These are phyloP conservation scores for Neoscytalidium dimidiatum DNA, from an alignment of 2,329 filamentous ascomycete species.

Conservation along the genomic window DNA sequence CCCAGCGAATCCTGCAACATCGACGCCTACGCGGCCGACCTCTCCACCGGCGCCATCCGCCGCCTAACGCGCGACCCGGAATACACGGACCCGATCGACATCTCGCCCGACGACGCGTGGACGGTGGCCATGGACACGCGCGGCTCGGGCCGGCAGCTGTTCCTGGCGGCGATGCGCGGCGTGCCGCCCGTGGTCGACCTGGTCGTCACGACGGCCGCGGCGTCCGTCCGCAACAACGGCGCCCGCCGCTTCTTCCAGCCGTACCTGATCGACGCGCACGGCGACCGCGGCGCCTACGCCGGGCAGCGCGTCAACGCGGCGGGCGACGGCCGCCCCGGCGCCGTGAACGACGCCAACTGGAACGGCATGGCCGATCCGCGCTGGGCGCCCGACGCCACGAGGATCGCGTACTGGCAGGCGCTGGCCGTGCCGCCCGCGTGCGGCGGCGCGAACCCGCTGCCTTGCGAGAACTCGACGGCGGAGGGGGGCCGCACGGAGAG, in stretches of 20 bases:
- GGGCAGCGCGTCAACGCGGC: constrained; percentile 47
- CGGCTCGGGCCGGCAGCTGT: constrained; percentile 46
- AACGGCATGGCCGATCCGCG: constrained; percentile 50
- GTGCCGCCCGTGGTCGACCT: constrained; percentile 48
- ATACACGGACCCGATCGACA: constrained; percentile 46
- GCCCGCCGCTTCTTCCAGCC: constrained; percentile 50
- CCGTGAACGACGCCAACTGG: constrained; percentile 51
- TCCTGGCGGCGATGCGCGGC: constrained; percentile 41
- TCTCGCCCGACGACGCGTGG: constrained; percentile 49
- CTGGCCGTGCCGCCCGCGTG: constrained; percentile 44
- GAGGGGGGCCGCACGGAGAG: constrained; percentile 42
- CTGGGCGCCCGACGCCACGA: constrained; percentile 45
- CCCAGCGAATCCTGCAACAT: constrained; percentile 47
- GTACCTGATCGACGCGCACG: constrained; percentile 45
- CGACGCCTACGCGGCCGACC: constrained; percentile 46
- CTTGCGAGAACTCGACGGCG: constrained; percentile 43
- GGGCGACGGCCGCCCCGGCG: constrained; percentile 31
- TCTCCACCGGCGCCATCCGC: constrained; percentile 43
- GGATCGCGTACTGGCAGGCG: constrained; percentile 47
- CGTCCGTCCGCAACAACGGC: constrained; percentile 51
- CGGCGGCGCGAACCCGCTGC: constrained; percentile 46
- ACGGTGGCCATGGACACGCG: constrained; percentile 48
- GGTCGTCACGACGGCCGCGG: constrained; percentile 31
- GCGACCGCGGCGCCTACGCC: constrained; percentile 48
- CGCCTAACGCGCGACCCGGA: constrained; percentile 48